phyloP scores from a whole-genome alignment of 2,329 filamentous ascomycete genomes.

The Torrubiella hemipterigena region DNA sequence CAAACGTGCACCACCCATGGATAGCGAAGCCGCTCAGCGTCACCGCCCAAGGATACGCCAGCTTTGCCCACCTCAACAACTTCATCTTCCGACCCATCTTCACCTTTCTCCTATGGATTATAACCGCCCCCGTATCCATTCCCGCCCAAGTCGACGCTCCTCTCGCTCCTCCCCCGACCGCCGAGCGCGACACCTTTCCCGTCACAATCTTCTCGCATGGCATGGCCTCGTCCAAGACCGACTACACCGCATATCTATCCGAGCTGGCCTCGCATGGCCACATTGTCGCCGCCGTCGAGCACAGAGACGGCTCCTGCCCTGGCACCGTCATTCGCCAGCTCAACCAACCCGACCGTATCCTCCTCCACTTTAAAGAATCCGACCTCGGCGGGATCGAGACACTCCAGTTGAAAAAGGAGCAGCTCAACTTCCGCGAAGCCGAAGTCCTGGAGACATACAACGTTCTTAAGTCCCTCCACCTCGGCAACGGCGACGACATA shows the following conservation, averaged over 20 bases:
- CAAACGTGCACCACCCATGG: conserved; percentile 27
- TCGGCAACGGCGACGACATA: conserved; percentile 21
- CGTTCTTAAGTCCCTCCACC: conserved; percentile 27
- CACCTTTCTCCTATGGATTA: conserved; percentile 25
- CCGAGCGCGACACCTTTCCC: conserved; percentile 17
- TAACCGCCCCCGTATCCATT: conserved; percentile 32
- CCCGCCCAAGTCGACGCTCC: conserved; percentile 35
- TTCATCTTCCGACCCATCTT: conserved; percentile 29
- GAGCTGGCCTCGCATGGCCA: conserved; percentile 37
- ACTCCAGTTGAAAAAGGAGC: conserved; percentile 26
- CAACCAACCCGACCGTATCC: conserved; percentile 15
- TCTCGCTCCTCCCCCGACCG: conserved; percentile 14
- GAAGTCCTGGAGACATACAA: conserved; percentile 34
- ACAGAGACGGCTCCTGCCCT: conserved; percentile 38
- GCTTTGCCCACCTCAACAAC: conserved; percentile 29
- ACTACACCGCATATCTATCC: conserved; percentile 39
- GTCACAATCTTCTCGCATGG: conserved; percentile 41
- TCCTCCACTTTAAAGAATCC: conserved; percentile 21
- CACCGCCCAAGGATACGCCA: conserved; percentile 33
- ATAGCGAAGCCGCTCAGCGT: conserved; percentile 29
- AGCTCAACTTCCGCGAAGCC: conserved; percentile 37
- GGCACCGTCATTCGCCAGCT: conserved; percentile 25
- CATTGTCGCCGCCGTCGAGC: conserved; percentile 37
- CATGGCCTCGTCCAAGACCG: conserved; percentile 34
- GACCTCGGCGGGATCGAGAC: conserved; percentile 24